These are phyloP conservation scores for Penicillium silybi DNA, from an alignment of 495 filamentous ascomycete species.

Conservation along the genomic window DNA sequence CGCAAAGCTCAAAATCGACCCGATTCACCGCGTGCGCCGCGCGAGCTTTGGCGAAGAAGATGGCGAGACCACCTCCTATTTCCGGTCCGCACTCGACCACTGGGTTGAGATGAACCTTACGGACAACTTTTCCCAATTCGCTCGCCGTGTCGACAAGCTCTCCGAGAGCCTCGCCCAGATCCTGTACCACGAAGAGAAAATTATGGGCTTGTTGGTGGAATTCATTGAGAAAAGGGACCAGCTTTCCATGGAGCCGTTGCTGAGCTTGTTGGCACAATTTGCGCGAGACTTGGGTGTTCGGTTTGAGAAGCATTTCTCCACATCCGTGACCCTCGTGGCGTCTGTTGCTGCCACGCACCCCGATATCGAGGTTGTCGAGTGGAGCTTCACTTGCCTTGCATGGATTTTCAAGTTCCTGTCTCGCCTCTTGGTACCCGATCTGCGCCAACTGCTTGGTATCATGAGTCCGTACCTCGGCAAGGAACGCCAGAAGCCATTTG, in stretches of 20 bases:
- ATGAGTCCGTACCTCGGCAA: constrained; percentile 85
- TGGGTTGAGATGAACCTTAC: constrained; percentile 92
- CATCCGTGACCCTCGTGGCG: constrained; percentile 63
- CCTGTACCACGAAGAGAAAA: constrained; percentile 77
- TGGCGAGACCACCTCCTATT: constrained; percentile 73
- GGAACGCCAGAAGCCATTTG: constrained; percentile 73
- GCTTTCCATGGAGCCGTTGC: constrained; percentile 74
- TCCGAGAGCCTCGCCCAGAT: constrained; percentile 90
- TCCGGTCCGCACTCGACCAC: constrained; percentile 73
- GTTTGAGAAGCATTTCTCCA: constrained; percentile 83
- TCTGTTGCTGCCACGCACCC: constrained; percentile 58
- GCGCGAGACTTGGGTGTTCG: constrained; percentile 84
- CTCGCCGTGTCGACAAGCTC: constrained; percentile 64
- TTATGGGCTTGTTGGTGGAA: constrained; percentile 71
- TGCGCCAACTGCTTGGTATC: constrained; percentile 76
- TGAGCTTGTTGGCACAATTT: constrained; percentile 81
- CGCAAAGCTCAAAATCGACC: constrained; percentile 89
- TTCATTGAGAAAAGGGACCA: constrained; percentile 74
- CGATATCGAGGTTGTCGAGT: constrained; percentile 81
- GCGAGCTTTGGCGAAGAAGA: constrained; percentile 71
- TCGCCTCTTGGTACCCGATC: constrained; percentile 74
- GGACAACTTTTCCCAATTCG: constrained; percentile 69
- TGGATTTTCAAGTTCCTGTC: constrained; percentile 98
- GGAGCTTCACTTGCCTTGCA: constrained; percentile 91
- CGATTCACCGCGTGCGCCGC: constrained; percentile 78